Conservation (phyloP, 441 rosid genomes). For the Adansonia madagascariensis region DNA sequence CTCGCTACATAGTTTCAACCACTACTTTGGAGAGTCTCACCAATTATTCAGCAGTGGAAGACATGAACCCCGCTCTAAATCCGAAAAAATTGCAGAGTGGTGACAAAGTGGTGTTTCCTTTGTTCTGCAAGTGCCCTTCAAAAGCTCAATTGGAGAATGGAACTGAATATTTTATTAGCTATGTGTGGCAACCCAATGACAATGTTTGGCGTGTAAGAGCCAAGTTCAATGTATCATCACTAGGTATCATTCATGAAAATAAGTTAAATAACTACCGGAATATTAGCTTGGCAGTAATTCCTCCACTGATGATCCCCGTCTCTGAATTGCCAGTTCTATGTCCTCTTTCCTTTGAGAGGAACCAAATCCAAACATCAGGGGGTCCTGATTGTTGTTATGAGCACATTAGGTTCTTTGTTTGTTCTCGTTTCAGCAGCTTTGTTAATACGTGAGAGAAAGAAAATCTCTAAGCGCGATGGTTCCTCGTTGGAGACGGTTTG, state of each 20-base stretch:
- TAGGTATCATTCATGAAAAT: conserved; percentile 46
- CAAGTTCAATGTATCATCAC: conserved; percentile 41
- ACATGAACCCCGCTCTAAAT: conserved; percentile 43
- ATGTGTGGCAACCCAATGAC: conserved; percentile 59
- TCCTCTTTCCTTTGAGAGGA: conserved; percentile 26
- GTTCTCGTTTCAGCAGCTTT: conserved; percentile 33
- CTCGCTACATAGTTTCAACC: conserved; percentile 49
- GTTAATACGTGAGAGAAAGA: conserved; percentile 32
- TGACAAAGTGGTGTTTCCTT: conserved; percentile 48
- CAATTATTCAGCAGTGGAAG: conserved; percentile 43
- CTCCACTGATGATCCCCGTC: conserved; percentile 55
- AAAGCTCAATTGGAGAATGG: conserved; percentile 36
- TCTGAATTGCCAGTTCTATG: conserved; percentile 49
- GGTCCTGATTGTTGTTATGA: conserved; percentile 28
- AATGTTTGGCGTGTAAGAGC: conserved; percentile 43
- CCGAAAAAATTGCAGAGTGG: conserved; percentile 49
- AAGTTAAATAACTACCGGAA: conserved; percentile 31
- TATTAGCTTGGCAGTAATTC: conserved; percentile 38
- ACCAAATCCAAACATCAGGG: conserved; percentile 30
- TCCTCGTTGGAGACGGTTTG: conserved; percentile 48
- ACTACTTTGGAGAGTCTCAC: conserved; percentile 51
- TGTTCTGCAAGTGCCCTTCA: conserved; percentile 66
- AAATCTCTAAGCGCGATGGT: conserved; percentile 32
- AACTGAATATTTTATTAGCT: conserved; percentile 48
- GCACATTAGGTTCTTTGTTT: conserved; percentile 32